Evolutionary conservation across 352 stramenopile genomes (phyloP).

Genomic region (Phytophthora melonis): DNA sequence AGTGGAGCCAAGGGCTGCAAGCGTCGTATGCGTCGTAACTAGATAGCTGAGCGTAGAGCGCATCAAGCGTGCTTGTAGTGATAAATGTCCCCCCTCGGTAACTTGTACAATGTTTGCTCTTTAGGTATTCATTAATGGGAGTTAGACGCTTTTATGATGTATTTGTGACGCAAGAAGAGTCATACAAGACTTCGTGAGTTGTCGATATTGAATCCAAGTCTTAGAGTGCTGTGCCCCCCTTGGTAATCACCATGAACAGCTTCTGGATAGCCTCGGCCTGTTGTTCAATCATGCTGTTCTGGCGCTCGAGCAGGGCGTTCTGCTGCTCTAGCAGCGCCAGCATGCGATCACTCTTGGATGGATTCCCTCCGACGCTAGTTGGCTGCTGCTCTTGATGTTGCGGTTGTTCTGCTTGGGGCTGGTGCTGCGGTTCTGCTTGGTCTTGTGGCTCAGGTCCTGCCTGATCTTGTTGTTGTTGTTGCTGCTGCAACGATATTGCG

Average conservation of each 20-base stretch:
- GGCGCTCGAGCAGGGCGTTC: constrained; percentile 43
- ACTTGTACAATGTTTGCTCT: too few relatives aligned
- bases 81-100: too few relatives aligned
- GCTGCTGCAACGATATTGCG: constrained; percentile 16
- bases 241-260: constrained; percentile 39
- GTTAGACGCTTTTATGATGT: too few relatives aligned
- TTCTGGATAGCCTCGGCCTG: constrained; percentile 45
- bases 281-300: constrained; percentile 51
- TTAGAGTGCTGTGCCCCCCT: constrained; percentile 15
- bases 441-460: too few relatives aligned
- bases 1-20: constrained; percentile 25
- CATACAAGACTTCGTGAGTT: too few relatives aligned
- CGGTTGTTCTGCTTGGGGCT: too few relatives aligned
- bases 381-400: too few relatives aligned
- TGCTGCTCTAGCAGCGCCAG: constrained; percentile 48
- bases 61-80: not conserved
- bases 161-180: too few relatives aligned
- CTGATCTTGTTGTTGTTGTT: too few relatives aligned
- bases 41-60: not conserved
- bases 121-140: too few relatives aligned
- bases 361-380: not conserved
- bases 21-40: constrained; percentile 22
- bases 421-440: too few relatives aligned
- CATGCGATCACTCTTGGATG: constrained; percentile 47
- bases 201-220: too few relatives aligned